phyloP scores from a whole-genome alignment of 345 rosid genomes.

The Dovyalis caffra region DNA sequence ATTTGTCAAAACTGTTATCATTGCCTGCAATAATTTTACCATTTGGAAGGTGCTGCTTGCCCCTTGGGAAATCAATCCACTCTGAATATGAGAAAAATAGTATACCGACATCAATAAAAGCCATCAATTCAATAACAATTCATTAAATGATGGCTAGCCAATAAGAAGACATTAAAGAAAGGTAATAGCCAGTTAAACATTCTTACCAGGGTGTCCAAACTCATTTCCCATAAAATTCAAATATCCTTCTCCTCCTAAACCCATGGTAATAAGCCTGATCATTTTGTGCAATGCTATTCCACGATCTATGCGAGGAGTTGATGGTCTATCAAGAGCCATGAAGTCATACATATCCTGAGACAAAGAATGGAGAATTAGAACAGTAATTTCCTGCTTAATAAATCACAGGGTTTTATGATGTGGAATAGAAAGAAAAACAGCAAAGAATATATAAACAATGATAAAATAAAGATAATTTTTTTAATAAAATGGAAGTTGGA shows the following conservation, averaged over 20 bases:
- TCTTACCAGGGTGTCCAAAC: conserved; percentile 96
- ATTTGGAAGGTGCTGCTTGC: conserved; percentile 67
- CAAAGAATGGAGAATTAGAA: conserved; percentile 13
- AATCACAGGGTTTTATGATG: neutral
- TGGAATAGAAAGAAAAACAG: too few relatives aligned
- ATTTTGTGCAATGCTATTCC: conserved; percentile 97
- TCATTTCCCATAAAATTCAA: conserved; percentile 99
- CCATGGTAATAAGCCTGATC: conserved; percentile 94
- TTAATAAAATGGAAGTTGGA: too few relatives aligned
- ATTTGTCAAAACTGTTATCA: conserved; percentile 76
- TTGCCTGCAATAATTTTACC: conserved; percentile 74
- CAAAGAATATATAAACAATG: too few relatives aligned
- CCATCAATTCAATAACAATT: neutral
- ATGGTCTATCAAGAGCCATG: conserved; percentile 81
- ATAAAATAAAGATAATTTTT: too few relatives aligned
- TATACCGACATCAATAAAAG: neutral
- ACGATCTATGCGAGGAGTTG: conserved; percentile 81
- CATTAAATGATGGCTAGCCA: conserved; percentile 1
- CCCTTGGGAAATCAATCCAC: conserved; percentile 98
- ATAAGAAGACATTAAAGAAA: neutral
- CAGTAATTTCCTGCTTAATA: conserved; percentile 2
- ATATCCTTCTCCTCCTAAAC: conserved; percentile 97
- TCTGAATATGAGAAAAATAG: conserved; percentile 42
- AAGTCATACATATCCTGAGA: conserved; percentile 95
- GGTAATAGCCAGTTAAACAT: neutral